Evolutionary conservation across 257 asterid genomes (phyloP).

Genomic region (Fraxinus quadrangulata): DNA sequence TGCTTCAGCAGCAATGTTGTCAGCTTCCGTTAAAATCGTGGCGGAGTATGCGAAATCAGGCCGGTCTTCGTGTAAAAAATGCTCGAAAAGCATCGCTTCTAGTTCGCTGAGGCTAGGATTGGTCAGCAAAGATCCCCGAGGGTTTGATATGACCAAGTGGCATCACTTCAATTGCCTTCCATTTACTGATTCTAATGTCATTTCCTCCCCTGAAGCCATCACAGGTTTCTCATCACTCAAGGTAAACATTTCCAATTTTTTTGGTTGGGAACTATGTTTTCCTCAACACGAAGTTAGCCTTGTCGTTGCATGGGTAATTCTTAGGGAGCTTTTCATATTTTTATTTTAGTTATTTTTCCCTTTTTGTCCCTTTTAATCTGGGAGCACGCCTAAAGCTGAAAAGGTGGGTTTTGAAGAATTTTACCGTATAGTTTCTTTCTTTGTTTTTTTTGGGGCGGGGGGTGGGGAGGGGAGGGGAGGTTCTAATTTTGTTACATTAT

Average conservation of each 20-base stretch:
- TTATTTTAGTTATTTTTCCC: not conserved
- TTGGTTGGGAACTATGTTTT: not conserved
- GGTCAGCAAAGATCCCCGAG: constrained; percentile 72
- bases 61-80: constrained; percentile 84
- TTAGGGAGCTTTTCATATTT: not conserved
- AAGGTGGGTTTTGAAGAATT: not conserved
- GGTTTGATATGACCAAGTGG: constrained; percentile 87
- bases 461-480: not conserved
- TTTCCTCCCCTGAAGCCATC: constrained; percentile 54
- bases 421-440: not conserved
- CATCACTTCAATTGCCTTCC: constrained; percentile 83
- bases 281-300: not conserved
- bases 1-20: constrained; percentile 40
- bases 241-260: constrained; percentile 29
- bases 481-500: not conserved
- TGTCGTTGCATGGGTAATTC: not conserved
- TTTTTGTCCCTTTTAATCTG: constrained; percentile 1
- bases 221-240: constrained; percentile 78
- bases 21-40: constrained; percentile 40
- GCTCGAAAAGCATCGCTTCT: constrained; percentile 66
- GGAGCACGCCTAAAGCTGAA: not conserved
- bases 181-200: constrained; percentile 32
- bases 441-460: not conserved
- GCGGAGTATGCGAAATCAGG: constrained; percentile 92
- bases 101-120: constrained; percentile 69